Evolutionary conservation across 352 stramenopile genomes (phyloP).

Genomic region (Phytophthora cactorum): DNA sequence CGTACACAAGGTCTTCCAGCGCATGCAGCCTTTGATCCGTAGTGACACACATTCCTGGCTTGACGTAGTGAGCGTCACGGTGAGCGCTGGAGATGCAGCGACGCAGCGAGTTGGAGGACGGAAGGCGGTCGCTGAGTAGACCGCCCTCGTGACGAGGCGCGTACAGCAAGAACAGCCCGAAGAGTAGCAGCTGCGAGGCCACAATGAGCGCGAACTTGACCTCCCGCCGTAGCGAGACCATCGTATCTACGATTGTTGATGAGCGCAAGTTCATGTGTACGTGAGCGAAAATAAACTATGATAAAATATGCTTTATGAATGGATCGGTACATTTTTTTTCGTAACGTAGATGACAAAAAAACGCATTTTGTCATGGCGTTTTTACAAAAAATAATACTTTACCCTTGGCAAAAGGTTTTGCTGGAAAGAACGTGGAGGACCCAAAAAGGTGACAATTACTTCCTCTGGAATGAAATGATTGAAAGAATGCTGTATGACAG

Average conservation of each 20-base stretch:
- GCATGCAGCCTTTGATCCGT: constrained; percentile 36
- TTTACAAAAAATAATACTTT: too few relatives aligned
- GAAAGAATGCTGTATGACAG: too few relatives aligned
- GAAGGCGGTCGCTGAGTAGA: constrained; percentile 16
- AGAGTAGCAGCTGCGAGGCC: constrained; percentile 39
- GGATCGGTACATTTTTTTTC: too few relatives aligned
- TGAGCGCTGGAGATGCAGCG: constrained; percentile 43
- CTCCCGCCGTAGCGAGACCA: constrained; percentile 12
- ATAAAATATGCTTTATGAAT: too few relatives aligned
- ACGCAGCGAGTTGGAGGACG: constrained; percentile 35
- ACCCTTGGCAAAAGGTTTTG: too few relatives aligned
- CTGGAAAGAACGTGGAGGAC: too few relatives aligned
- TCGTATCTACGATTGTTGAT: not conserved
- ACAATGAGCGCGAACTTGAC: constrained; percentile 44
- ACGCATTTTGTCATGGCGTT: too few relatives aligned
- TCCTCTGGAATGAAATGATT: too few relatives aligned
- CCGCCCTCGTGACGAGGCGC: constrained; percentile 20
- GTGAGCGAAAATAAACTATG: too few relatives aligned
- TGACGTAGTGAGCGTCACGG: constrained; percentile 49
- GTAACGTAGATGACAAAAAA: too few relatives aligned
- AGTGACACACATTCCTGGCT: constrained; percentile 40
- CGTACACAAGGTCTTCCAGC: constrained; percentile 49
- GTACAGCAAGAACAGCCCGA: constrained; percentile 50
- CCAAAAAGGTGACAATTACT: too few relatives aligned
- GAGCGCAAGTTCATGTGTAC: not conserved